A percentile compares a stretch with the other conserved stretches of the same genome.
Evolutionary conservation across 345 rosid species (phyloP).

Genomic region (Jatropha curcas): DNA sequence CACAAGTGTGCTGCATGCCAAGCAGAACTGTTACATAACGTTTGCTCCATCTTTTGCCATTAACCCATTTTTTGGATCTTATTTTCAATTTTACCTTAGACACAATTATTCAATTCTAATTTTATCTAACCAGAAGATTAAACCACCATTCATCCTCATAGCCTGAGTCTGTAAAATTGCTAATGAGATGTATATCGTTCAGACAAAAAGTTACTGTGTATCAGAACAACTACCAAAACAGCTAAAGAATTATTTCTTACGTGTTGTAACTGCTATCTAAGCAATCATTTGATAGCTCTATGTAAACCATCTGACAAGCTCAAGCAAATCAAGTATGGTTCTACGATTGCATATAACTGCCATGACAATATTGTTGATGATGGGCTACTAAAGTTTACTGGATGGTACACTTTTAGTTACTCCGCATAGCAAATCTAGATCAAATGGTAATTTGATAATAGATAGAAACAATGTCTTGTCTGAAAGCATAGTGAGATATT

Average conservation of each 20-base stretch:
- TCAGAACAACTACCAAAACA: background rate
- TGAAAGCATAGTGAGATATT: background rate
- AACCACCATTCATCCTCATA: background rate
- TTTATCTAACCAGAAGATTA: background rate
- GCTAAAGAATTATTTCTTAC: background rate
- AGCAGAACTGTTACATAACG: background rate
- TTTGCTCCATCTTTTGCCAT: background rate
- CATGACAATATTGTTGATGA: too few species aligned
- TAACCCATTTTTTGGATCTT: background rate
- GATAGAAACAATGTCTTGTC: background rate
- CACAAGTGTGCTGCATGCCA: too few species aligned
- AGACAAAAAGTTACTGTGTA: background rate
- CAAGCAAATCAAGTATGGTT: background rate
- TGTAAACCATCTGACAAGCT: background rate
- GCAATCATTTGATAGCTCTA: background rate
- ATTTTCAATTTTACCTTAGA: background rate
- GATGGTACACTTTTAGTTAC: background rate
- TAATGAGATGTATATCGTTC: background rate
- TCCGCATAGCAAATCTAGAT: constrained; percentile 6
- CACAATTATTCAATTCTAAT: background rate
- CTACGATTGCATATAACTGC: background rate
- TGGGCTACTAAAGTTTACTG: background rate
- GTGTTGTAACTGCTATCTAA: background rate
- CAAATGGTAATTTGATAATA: background rate
- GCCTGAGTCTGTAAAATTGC: background rate